Conservation (phyloP, 2,329 filamentous ascomycete genomes). For the Coccinonectria pachysandricola region DNA sequence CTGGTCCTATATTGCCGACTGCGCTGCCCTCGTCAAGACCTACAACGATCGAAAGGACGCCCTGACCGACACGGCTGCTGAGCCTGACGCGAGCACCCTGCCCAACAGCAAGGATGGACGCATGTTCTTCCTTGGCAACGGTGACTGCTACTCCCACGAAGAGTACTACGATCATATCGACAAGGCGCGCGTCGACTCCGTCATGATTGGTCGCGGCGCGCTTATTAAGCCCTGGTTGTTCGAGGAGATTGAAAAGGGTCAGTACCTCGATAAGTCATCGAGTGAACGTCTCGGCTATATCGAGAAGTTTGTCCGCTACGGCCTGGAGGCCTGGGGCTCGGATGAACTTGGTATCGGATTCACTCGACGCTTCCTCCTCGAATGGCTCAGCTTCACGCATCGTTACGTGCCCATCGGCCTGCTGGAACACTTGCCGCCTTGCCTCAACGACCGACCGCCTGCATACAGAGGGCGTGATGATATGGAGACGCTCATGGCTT, state of each 20-base stretch:
- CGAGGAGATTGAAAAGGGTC: conserved; percentile 83
- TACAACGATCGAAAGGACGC: conserved; percentile 61
- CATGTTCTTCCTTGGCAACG: conserved; percentile 91
- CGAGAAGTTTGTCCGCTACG: conserved; percentile 82
- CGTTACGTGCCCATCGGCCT: conserved; percentile 87
- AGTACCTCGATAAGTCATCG: conserved; percentile 93
- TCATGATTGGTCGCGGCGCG: conserved; percentile 94
- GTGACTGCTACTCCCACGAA: conserved; percentile 86
- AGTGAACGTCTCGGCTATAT: conserved; percentile 76
- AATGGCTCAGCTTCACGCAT: conserved; percentile 90
- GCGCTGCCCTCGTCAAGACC: conserved; percentile 70
- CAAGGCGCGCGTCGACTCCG: conserved; percentile 73
- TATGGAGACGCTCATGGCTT: conserved; percentile 84
- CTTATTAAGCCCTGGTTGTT: conserved; percentile 98
- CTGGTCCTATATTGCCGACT: conserved; percentile 90
- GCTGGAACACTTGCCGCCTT: conserved; percentile 78
- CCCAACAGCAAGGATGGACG: conserved; percentile 55
- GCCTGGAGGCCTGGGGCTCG: conserved; percentile 88
- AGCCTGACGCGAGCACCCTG: conserved; percentile 65
- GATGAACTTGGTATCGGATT: conserved; percentile 90
- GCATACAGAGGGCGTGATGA: conserved; percentile 77
- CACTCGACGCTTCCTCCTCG: conserved; percentile 83
- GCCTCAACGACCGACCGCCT: conserved; percentile 80
- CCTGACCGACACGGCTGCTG: conserved; percentile 64
- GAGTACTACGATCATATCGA: conserved; percentile 76